phyloP scores from a whole-genome alignment of 2,329 filamentous ascomycete genomes.

The Scytalidium sp. region DNA sequence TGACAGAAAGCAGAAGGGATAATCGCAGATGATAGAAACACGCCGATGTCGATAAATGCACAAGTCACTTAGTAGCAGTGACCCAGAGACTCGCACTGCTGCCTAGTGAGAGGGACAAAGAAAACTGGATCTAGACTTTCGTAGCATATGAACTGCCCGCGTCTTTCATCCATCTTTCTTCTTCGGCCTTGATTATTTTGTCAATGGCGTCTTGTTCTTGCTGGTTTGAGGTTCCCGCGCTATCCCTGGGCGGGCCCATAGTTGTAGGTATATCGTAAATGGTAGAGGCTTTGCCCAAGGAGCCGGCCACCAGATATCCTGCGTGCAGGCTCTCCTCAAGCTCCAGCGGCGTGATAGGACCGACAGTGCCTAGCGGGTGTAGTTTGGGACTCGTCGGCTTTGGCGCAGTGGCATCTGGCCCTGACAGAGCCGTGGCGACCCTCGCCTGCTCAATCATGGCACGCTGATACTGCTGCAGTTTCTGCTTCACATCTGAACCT shows the following conservation, averaged over 20 bases:
- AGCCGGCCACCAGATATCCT: constrained; percentile 22
- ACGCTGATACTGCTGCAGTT: constrained; percentile 55
- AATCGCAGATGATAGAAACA: too few relatives aligned
- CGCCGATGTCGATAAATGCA: too few relatives aligned
- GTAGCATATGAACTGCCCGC: neutral
- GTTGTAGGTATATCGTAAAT: too few relatives aligned
- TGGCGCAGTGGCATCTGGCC: constrained; percentile 28
- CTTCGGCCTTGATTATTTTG: neutral
- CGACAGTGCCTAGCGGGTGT: constrained; percentile 53
- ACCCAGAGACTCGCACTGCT: too few relatives aligned
- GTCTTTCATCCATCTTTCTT: neutral
- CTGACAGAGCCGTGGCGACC: constrained; percentile 32
- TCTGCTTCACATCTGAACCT: constrained; percentile 46
- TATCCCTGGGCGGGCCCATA: neutral
- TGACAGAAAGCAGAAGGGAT: too few relatives aligned
- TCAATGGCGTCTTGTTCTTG: neutral
- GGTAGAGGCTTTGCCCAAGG: too few relatives aligned
- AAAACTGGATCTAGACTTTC: neutral
- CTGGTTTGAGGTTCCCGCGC: neutral
- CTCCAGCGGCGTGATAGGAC: constrained; percentile 61
- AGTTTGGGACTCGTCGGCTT: constrained; percentile 50
- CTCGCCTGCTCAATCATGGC: constrained; percentile 59
- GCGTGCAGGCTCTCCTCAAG: constrained; percentile 34
- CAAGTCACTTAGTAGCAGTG: too few relatives aligned
- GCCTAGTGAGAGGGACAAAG: too few relatives aligned